Percentiles rank a stretch among this genome's conserved stretches.
phyloP scores from a whole-genome alignment of 2,329 filamentous ascomycete genomes.

The Cyphellophora attinorum region DNA sequence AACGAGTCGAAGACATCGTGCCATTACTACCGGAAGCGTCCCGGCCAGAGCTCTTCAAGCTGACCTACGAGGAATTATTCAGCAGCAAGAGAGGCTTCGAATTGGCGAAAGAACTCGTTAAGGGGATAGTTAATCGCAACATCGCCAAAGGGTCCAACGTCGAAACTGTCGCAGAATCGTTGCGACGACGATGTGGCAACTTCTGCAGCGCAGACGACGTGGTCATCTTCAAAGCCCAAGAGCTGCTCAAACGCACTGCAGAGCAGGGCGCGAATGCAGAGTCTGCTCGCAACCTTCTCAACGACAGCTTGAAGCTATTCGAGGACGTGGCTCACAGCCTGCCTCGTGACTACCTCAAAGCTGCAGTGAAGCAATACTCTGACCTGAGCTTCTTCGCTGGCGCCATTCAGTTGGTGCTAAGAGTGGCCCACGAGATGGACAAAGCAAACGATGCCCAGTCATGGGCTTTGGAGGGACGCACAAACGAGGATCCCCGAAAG shows the following conservation, averaged over 20 bases:
- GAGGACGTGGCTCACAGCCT: conserved; percentile 78
- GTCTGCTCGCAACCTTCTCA: conserved; percentile 66
- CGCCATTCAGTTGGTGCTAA: conserved; percentile 77
- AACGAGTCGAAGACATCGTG: conserved; percentile 82
- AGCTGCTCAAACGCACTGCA: conserved; percentile 79
- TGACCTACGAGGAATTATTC: conserved; percentile 86
- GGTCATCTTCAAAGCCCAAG: conserved; percentile 95
- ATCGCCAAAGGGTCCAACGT: conserved; percentile 96
- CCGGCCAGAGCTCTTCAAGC: conserved; percentile 58
- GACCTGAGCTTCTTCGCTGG: conserved; percentile 83
- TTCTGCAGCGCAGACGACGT: conserved; percentile 98
- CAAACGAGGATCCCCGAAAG: conserved; percentile 59
- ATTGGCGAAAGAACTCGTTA: conserved; percentile 86
- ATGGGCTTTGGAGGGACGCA: conserved; percentile 79
- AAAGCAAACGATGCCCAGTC: conserved; percentile 74
- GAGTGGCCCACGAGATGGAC: conserved; percentile 75
- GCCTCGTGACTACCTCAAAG: conserved; percentile 68
- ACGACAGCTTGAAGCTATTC: conserved; percentile 82
- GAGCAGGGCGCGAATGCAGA: conserved; percentile 70
- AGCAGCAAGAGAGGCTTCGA: conserved; percentile 70
- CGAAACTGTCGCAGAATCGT: conserved; percentile 91
- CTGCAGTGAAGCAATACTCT: conserved; percentile 70
- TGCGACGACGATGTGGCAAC: conserved; percentile 83
- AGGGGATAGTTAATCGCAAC: conserved; percentile 89
- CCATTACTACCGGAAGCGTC: conserved; percentile 61